A percentile compares a stretch with the other conserved stretches of the same genome.
Evolutionary conservation across 2,329 filamentous ascomycete species (phyloP).

Genomic region (Exophiala sp.): DNA sequence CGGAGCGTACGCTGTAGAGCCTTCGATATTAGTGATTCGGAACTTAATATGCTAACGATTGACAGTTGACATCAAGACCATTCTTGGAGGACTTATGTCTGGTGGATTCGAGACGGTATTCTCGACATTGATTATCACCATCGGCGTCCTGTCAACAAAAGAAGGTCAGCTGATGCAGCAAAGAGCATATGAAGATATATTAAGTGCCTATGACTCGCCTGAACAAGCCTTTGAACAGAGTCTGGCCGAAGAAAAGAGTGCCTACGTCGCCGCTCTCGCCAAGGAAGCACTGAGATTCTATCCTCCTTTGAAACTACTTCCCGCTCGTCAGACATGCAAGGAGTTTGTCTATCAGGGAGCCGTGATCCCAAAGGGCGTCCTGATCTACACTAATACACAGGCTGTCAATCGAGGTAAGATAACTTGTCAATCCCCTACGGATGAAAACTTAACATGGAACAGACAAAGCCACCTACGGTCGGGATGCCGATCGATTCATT

Average conservation of each 20-base stretch:
- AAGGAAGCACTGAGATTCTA: background rate
- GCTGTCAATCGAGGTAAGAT: background rate
- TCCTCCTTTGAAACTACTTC: background rate
- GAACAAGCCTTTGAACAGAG: background rate
- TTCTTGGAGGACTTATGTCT: background rate
- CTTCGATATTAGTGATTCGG: background rate
- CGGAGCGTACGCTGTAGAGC: background rate
- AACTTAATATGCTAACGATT: background rate
- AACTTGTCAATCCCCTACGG: too few relatives aligned
- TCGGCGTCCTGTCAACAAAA: background rate
- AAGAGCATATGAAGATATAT: background rate
- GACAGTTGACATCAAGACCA: background rate
- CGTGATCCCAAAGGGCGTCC: background rate
- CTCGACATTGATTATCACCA: background rate
- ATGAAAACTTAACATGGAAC: too few relatives aligned
- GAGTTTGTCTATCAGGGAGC: background rate
- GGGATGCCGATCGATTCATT: constrained; percentile 69
- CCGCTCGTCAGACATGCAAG: background rate
- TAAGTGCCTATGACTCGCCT: background rate
- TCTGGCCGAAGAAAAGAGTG: background rate
- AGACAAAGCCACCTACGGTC: constrained; percentile 42
- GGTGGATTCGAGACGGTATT: background rate
- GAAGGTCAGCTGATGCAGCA: background rate
- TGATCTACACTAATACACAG: background rate
- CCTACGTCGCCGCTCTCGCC: background rate